Conservation (phyloP, 441 rosid genomes). For the Gossypium davidsonii region DNA sequence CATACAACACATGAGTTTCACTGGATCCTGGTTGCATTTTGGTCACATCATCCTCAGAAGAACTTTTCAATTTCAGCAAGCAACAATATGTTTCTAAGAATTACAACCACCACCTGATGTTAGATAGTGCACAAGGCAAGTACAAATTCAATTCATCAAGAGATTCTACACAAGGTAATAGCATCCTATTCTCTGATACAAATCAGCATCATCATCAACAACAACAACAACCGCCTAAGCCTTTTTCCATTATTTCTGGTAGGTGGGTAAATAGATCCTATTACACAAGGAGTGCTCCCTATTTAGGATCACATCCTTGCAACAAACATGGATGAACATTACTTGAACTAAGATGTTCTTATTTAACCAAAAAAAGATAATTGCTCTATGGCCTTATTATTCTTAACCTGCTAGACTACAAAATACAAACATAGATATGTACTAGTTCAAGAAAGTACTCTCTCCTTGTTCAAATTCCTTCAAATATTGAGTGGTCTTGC, state of each 20-base stretch:
- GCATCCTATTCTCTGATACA: conserved; percentile 1
- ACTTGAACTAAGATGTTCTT: neutral
- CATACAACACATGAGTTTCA: conserved; percentile 80
- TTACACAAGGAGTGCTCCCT: neutral
- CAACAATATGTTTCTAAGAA: conserved; percentile 73
- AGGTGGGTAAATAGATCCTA: conserved; percentile 2
- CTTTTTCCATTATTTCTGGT: neutral
- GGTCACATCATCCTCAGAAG: conserved; percentile 61
- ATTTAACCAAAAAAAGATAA: neutral
- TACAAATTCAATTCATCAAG: conserved; percentile 8
- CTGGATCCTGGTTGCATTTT: conserved; percentile 80
- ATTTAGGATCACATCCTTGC: neutral
- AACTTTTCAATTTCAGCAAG: conserved; percentile 66
- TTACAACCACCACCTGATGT: conserved; percentile 15
- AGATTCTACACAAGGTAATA: conserved; percentile 7
- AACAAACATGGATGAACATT: neutral
- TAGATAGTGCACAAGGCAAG: conserved; percentile 14
- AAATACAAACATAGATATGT: neutral
- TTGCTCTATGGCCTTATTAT: neutral
- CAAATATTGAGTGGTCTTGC: neutral
- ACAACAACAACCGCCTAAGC: neutral
- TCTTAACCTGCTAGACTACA: neutral
- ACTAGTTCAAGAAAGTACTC: neutral
- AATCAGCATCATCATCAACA: neutral
- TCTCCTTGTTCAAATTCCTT: neutral